Base-by-base conservation (phyloP, 108 stramenopile genomes). In the Seminavis robusta region DNA sequence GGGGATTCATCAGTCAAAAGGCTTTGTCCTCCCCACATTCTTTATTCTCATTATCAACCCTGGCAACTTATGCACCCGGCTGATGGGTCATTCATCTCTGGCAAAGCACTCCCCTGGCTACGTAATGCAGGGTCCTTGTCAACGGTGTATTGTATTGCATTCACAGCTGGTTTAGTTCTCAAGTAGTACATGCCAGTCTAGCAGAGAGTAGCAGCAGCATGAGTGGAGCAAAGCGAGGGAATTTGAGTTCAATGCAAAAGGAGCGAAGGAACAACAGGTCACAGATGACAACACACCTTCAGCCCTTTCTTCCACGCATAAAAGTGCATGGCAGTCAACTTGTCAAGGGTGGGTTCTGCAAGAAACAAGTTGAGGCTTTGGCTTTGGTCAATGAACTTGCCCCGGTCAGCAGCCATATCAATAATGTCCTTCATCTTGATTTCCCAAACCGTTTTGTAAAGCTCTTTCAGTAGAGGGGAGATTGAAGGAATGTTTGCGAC, bases 361-460 rank as follows among this genome's bases (percentile, higher is more conserved):
- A 99, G 77, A 81, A 96, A 96, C 2, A 98, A 63, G 56, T 99
- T 99, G 16, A 98, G 68, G 53, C 90, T 92, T 69, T 99, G 98
- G 54, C 91, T 94, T 64, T 99, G 98, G 71, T 92, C 90, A 48
- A 99, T 92, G 72, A 91, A 99, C 39, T 86, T 93, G 25, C 94
- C 96, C 32, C 97, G 81, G 48, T 96, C 97, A 5, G 97, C 95
- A 46, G 97, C 95, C 96, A 96, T 94, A 49, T 94, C 94, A 36
- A 95, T 95, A 31, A 98, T 80, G 43, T 69, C 73, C 48, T 85
- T 89, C 92, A 97, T 95, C 65, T 87, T 89, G 62, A 97, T 94
- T 74, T 98, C 98, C 98, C 98, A 98, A 10, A 97, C 96, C 20
- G 98, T 98, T 59, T 94, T 97, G 84, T 98, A 98, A 0, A 98